Conservation (phyloP, 768 basidiomycete genomes). For the Omphalotus guepiniiformis region DNA sequence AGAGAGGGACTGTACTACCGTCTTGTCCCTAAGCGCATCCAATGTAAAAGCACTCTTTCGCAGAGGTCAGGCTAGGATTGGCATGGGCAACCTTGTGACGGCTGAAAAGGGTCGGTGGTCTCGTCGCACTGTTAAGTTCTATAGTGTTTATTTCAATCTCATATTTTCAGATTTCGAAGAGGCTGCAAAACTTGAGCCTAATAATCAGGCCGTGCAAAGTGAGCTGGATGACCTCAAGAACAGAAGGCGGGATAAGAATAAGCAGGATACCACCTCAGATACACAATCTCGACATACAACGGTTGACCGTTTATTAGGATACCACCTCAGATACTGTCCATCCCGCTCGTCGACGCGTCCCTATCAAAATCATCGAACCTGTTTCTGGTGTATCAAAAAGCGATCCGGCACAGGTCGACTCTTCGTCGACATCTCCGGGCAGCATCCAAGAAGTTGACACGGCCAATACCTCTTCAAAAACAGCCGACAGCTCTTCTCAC, state of each 20-base stretch:
- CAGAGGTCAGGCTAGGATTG: constrained; percentile 67
- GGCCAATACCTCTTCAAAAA: neutral
- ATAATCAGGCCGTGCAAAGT: constrained; percentile 55
- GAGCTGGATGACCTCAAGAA: constrained; percentile 54
- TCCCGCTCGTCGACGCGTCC: constrained; percentile 48
- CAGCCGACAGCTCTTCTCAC: constrained; percentile 6
- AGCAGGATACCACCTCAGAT: constrained; percentile 18
- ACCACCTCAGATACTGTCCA: constrained; percentile 12
- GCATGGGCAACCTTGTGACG: constrained; percentile 47
- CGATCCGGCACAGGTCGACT: constrained; percentile 10
- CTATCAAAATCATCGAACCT: constrained; percentile 56
- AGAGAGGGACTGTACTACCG: constrained; percentile 72
- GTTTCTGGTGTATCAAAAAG: constrained; percentile 12
- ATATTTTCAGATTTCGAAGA: constrained; percentile 51
- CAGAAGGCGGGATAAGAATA: constrained; percentile 31
- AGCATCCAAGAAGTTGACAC: no score
- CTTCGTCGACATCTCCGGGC: no score
- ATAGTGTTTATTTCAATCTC: neutral
- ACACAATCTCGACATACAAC: constrained; percentile 20
- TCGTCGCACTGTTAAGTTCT: neutral
- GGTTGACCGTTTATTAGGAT: constrained; percentile 18
- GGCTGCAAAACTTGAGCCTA: constrained; percentile 58
- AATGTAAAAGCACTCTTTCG: constrained; percentile 83
- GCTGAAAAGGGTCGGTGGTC: constrained; percentile 56
- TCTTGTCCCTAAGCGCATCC: constrained; percentile 45